Base-by-base conservation (phyloP, 1,284 basidiomycete species). In the Agroathelia rolfsii region DNA sequence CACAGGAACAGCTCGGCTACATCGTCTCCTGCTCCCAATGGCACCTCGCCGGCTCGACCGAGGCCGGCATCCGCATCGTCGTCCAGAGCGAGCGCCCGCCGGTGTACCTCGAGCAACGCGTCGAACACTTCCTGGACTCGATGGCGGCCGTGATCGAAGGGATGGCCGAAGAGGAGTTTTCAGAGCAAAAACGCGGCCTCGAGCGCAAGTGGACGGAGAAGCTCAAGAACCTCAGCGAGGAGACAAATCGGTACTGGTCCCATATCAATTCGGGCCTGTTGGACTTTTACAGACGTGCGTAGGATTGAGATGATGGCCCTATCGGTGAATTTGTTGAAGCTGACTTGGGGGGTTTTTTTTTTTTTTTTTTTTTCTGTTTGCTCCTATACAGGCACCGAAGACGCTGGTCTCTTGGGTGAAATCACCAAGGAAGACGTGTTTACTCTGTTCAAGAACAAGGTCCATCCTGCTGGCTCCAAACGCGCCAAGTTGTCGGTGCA, bases 401-500 rank as follows among this genome's bases (percentile, higher is more conserved):
- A 94, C 44, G 78, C 82, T 4, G 66, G 67, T 18, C 51, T 73
- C 7, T 56, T 94, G 32, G 54, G 67, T 31, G 59, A 53, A 13
- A 62, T 90, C 35, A 81, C 72, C 6, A 90, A 89, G 58, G 58
- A 75, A 5, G 86, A 96, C 16, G 67, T 97, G 21, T 42, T 88
- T n/a, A 53, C 68, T 5, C 58, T 96, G 33, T 92, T 89, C 67
- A 61, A 72, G 40, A 60, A 64, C 15, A 67, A 70, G 36, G 71
- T 89, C 28, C 78, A 90, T 52, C 81, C 81, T 1, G 70, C 69
- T 1, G 86, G 84, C 0, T 42, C 63, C 18, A 66, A 62, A 2
- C 74, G 88, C 25, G 64, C 77, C 22, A 94, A 94, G 55, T 56
- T 94, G 17, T 87, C 89, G 0, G 61, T 89, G 11, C 90, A 95